Conservation (phyloP, 768 basidiomycete genomes). For the Suillus cothurnatus region DNA sequence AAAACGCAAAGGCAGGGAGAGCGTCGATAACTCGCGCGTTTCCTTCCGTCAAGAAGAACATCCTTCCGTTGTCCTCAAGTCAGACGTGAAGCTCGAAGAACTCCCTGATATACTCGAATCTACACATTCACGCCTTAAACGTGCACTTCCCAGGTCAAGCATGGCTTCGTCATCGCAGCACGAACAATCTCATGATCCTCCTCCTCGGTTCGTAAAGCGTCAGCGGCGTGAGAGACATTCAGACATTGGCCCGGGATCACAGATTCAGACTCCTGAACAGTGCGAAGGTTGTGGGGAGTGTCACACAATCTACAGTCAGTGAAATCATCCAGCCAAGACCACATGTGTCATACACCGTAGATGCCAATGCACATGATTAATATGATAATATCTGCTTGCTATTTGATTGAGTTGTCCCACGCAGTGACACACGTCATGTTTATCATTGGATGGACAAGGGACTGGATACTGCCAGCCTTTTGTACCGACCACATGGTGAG, state of each 20-base stretch:
- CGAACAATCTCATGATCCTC: slow-evolving; percentile 7
- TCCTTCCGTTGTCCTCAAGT: not conserved
- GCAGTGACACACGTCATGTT: not conserved
- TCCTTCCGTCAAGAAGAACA: not conserved
- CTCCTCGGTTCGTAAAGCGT: slow-evolving; percentile 21
- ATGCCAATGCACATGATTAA: not conserved
- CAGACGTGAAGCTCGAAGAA: not conserved
- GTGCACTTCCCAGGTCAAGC: slow-evolving; percentile 29
- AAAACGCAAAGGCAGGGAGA: slow-evolving; percentile 8
- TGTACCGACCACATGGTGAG: not conserved
- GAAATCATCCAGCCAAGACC: not conserved
- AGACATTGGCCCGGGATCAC: slow-evolving; percentile 10
- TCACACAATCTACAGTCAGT: not conserved
- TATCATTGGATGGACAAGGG: not conserved
- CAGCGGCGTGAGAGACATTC: slow-evolving; percentile 25
- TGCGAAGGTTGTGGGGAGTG: not conserved
- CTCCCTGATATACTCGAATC: too few relatives aligned
- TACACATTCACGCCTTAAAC: slow-evolving; percentile 24
- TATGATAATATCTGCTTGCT: not conserved
- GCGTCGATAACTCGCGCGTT: not conserved
- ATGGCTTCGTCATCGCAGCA: slow-evolving; percentile 7
- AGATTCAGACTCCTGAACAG: not conserved
- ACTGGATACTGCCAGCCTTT: not conserved
- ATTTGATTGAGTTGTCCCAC: not conserved
- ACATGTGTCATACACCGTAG: not conserved